Conservation (phyloP, 2,329 filamentous ascomycete species). For the Talaromyces sp. region DNA sequence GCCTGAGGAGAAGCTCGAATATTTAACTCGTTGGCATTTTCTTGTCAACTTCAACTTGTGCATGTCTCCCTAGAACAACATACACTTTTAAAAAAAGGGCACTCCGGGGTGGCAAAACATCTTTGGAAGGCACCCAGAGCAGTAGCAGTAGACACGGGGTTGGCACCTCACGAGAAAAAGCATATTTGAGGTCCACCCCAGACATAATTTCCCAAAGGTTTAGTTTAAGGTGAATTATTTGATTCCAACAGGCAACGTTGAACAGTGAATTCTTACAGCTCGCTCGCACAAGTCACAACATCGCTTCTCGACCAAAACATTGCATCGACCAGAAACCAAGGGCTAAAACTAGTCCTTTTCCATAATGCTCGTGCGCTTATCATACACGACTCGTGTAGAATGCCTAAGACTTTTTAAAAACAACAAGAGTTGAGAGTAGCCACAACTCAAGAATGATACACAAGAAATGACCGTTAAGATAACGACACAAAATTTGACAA, state of each 20-base stretch:
- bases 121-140: too few relatives aligned
- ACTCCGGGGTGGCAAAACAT: too few relatives aligned
- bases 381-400: not conserved
- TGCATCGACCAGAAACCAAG: not conserved
- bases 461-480: not conserved
- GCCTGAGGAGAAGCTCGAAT: too few relatives aligned
- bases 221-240: too few relatives aligned
- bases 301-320: not conserved
- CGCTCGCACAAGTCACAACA: not conserved
- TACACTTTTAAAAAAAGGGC: too few relatives aligned
- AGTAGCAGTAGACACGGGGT: too few relatives aligned
- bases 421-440: not conserved
- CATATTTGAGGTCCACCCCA: too few relatives aligned
- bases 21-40: too few relatives aligned
- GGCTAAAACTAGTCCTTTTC: not conserved
- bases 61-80: too few relatives aligned
- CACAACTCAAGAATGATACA: constrained; percentile 2
- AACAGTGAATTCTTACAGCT: not conserved
- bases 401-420: not conserved
- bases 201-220: too few relatives aligned
- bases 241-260: not conserved
- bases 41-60: too few relatives aligned
- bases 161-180: too few relatives aligned
- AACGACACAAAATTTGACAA: not conserved
- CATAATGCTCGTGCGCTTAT: not conserved